A percentile compares a stretch with the other conserved stretches of the same genome.
Evolutionary conservation across 495 filamentous ascomycete genomes (phyloP).

Genomic region (Bacidia rubella): DNA sequence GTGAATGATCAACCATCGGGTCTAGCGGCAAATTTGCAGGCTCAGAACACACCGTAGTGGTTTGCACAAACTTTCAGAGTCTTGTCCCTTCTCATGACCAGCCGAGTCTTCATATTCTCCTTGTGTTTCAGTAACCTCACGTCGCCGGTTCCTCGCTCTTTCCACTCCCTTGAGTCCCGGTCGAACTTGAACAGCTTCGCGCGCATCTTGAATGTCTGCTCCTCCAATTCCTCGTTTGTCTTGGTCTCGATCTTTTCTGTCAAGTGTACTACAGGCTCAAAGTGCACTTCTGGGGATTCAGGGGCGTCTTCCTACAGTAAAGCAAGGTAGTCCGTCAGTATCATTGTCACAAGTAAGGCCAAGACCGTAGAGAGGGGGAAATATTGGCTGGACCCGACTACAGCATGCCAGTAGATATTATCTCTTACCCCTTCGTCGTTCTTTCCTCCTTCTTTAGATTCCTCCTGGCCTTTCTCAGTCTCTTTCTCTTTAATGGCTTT

Average conservation of each 20-base stretch:
- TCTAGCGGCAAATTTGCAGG: neutral
- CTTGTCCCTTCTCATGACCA: slow-evolving; percentile 99
- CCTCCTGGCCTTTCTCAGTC: slow-evolving; percentile 41
- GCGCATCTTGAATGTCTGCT: slow-evolving; percentile 97
- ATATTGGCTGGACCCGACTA: neutral
- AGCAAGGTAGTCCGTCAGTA: neutral
- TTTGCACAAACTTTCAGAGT: slow-evolving; percentile 99
- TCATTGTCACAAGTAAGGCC: neutral
- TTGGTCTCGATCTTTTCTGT: slow-evolving; percentile 93
- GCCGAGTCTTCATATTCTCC: slow-evolving; percentile 92
- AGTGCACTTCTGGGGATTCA: slow-evolving; percentile 85
- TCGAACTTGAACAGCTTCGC: slow-evolving; percentile 99
- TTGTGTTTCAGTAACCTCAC: slow-evolving; percentile 94
- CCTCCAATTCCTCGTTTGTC: slow-evolving; percentile 97
- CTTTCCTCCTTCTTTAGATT: slow-evolving; percentile 12
- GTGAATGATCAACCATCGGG: slow-evolving; percentile 11
- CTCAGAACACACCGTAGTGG: slow-evolving; percentile 74
- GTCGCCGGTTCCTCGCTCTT: slow-evolving; percentile 96
- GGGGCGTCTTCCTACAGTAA: slow-evolving; percentile 49
- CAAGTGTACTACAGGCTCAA: slow-evolving; percentile 88
- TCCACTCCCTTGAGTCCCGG: slow-evolving; percentile 84
- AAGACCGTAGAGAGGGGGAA: neutral
- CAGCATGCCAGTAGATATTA: neutral
- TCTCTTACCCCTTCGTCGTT: slow-evolving; percentile 19
- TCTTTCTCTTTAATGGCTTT: slow-evolving; percentile 61